Evolutionary conservation across 148 eudicot genomes (phyloP).

Genomic region (Limonium bicolor): DNA sequence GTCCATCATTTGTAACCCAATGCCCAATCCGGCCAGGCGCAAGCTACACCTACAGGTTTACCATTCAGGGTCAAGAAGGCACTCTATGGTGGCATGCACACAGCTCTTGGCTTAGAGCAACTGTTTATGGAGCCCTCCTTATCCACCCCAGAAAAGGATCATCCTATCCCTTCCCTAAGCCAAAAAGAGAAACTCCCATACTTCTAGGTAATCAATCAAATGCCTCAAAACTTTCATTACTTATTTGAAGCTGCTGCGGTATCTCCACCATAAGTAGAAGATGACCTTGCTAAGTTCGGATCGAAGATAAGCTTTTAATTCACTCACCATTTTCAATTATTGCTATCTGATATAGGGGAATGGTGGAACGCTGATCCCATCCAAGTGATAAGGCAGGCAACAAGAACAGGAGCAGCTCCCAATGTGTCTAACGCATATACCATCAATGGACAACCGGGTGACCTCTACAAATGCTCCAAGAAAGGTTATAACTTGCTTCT

Average conservation of each 20-base stretch:
- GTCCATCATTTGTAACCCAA: slow-evolving; percentile 36
- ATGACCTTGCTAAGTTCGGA: too few relatives aligned
- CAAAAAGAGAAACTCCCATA: slow-evolving; percentile 19
- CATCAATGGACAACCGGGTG: slow-evolving; percentile 61
- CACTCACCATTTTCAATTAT: too few relatives aligned
- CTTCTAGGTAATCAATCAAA: slow-evolving; percentile 14
- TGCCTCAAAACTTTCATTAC: not conserved
- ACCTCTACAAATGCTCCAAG: slow-evolving; percentile 33
- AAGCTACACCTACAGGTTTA: slow-evolving; percentile 28
- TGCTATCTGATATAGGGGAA: too few relatives aligned
- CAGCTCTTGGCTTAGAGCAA: slow-evolving; percentile 42
- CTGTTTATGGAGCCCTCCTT: slow-evolving; percentile 31
- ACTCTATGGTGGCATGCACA: slow-evolving; percentile 57
- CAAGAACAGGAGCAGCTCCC: slow-evolving; percentile 69
- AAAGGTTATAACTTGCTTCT: slow-evolving; percentile 16
- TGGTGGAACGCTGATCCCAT: slow-evolving; percentile 89
- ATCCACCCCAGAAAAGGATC: slow-evolving; percentile 27
- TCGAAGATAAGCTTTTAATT: too few relatives aligned
- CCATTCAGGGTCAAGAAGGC: slow-evolving; percentile 31
- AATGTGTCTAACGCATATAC: slow-evolving; percentile 50
- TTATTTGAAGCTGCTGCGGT: too few relatives aligned
- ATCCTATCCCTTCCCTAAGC: slow-evolving; percentile 28
- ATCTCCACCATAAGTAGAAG: too few relatives aligned
- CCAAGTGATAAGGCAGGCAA: slow-evolving; percentile 56
- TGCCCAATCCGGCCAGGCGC: slow-evolving; percentile 37